A percentile compares a stretch with the other conserved stretches of the same genome.
These are phyloP conservation scores for Schwanniomyces polymorphus DNA, from an alignment of 805 yeast species.

Conservation along the genomic window DNA sequence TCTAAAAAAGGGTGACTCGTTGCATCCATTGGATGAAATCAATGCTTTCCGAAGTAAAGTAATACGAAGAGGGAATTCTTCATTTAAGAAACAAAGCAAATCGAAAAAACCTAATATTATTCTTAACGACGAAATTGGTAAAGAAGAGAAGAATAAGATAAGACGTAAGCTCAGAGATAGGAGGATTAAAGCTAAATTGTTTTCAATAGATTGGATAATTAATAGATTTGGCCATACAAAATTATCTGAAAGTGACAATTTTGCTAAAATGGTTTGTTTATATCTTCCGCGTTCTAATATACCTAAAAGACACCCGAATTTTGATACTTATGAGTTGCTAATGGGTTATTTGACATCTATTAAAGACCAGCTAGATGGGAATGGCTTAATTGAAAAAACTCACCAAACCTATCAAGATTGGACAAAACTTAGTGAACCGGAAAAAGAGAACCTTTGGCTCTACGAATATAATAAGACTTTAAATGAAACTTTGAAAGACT, in stretches of 20 bases:
- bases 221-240: slow-evolving; percentile 9
- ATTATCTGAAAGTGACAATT: slow-evolving; percentile 1
- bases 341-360: neutral
- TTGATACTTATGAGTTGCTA: slow-evolving; percentile 5
- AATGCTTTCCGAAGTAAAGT: slow-evolving; percentile 48
- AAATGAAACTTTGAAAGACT: slow-evolving; percentile 6
- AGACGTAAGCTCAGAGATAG: slow-evolving; percentile 48
- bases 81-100: slow-evolving; percentile 39
- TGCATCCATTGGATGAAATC: slow-evolving; percentile 52
- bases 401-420: slow-evolving; percentile 6
- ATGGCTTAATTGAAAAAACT: slow-evolving; percentile 3
- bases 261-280: slow-evolving; percentile 8
- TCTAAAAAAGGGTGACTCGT: slow-evolving; percentile 49
- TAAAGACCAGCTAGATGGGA: neutral
- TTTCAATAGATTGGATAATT: slow-evolving; percentile 13
- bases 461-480: slow-evolving; percentile 5
- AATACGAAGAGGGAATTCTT: slow-evolving; percentile 51
- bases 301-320: slow-evolving; percentile 10
- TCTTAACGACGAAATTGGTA: slow-evolving; percentile 49
- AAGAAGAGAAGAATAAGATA: slow-evolving; percentile 43
- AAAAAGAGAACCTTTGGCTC: slow-evolving; percentile 8
- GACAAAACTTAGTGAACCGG: slow-evolving; percentile 4
- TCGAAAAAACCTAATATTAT: slow-evolving; percentile 34
- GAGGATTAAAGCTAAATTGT: slow-evolving; percentile 32
- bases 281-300: slow-evolving; percentile 10